A percentile compares a stretch with the other conserved stretches of the same genome.
Evolutionary conservation across 2,329 filamentous ascomycete genomes (phyloP).

Genomic region (Aspergillus brasiliensis): DNA sequence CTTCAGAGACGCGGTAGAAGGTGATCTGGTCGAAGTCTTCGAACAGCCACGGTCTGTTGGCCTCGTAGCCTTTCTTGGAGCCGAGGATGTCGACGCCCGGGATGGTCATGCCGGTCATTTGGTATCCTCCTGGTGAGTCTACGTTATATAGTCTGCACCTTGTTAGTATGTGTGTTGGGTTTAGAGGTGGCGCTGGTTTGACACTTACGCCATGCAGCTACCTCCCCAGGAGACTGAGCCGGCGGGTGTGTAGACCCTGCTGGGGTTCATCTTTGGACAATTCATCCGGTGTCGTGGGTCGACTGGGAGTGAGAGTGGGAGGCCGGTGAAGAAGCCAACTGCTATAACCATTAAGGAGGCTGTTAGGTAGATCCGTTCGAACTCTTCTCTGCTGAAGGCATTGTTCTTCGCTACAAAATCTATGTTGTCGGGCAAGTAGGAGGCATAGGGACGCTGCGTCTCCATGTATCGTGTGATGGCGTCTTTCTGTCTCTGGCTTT

Average conservation of each 20-base stretch:
- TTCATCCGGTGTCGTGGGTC: constrained; percentile 57
- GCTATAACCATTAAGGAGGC: constrained; percentile 55
- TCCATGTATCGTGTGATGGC: constrained; percentile 63
- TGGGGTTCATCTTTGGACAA: constrained; percentile 60
- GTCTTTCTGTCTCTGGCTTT: constrained; percentile 43
- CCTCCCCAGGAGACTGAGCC: constrained; percentile 61
- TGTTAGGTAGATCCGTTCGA: constrained; percentile 55
- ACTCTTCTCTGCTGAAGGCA: constrained; percentile 51
- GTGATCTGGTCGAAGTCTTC: constrained; percentile 60
- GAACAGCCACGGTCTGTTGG: constrained; percentile 56
- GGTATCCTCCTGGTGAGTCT: constrained; percentile 60
- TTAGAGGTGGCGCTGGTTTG: neutral
- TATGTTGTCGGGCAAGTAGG: constrained; percentile 65
- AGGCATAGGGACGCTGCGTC: constrained; percentile 62
- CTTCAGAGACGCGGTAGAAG: constrained; percentile 56
- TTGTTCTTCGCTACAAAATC: constrained; percentile 60
- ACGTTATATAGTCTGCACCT: constrained; percentile 54
- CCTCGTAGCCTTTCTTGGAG: constrained; percentile 53
- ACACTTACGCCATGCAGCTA: constrained; percentile 49
- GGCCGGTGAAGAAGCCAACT: constrained; percentile 59
- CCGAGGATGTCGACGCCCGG: constrained; percentile 58
- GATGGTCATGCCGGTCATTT: constrained; percentile 56
- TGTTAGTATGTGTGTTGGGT: neutral
- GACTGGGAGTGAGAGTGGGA: constrained; percentile 55
- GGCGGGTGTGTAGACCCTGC: constrained; percentile 58